Evolutionary conservation across 176 grass and related monocot species (phyloP).

Genomic region (Triticum turgidum): DNA sequence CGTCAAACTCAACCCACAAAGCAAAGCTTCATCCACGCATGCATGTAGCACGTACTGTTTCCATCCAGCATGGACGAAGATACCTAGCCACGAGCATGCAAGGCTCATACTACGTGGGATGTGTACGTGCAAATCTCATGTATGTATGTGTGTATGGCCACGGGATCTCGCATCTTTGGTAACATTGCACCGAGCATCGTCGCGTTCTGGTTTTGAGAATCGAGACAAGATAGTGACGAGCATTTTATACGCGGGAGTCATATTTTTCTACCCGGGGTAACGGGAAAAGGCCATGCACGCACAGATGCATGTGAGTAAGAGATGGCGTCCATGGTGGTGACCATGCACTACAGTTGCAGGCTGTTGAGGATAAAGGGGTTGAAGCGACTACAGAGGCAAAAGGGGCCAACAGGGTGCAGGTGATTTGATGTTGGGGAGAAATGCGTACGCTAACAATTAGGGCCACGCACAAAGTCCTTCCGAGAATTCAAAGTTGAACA

Average conservation of each 20-base stretch:
- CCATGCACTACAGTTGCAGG: background rate
- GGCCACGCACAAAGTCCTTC: background rate
- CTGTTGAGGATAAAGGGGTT: slow-evolving; percentile 13
- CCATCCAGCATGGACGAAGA: background rate
- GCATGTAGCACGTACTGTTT: background rate
- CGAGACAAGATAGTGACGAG: background rate
- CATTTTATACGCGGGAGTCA: background rate
- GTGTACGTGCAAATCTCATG: background rate
- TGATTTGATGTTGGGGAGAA: slow-evolving; percentile 44
- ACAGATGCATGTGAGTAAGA: background rate
- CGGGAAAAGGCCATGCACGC: background rate
- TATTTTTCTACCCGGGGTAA: background rate
- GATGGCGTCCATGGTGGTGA: background rate
- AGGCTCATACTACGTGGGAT: background rate
- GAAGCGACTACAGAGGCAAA: slow-evolving; percentile 47
- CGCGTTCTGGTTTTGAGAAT: background rate
- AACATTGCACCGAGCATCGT: background rate
- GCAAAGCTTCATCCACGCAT: background rate
- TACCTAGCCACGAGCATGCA: background rate
- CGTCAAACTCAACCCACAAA: slow-evolving; percentile 27
- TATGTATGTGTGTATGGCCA: background rate
- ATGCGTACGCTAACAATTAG: background rate
- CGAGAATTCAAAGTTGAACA: slow-evolving; percentile 37
- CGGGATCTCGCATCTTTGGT: background rate
- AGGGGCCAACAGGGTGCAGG: slow-evolving; percentile 32